These are phyloP conservation scores for Exophiala viscosa DNA, from an alignment of 2,329 filamentous ascomycete species.

Conservation along the genomic window DNA sequence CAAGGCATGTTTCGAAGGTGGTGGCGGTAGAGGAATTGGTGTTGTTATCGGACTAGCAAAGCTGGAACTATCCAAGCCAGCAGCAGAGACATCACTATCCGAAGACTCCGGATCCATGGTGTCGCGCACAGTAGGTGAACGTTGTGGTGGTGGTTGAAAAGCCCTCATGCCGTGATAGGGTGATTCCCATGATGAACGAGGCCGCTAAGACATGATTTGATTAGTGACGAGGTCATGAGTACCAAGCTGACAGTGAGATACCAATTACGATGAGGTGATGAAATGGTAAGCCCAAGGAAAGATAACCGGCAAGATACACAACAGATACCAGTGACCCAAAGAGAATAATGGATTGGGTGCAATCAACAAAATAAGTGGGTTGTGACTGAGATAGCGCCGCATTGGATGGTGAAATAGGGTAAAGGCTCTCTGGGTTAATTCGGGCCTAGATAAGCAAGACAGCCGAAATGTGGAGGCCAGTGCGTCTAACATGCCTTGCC, in stretches of 20 bases:
- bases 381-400: not conserved
- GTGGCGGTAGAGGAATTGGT: conserved; percentile 23
- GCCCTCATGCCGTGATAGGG: conserved; percentile 9
- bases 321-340: not conserved
- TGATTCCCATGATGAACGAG: conserved; percentile 22
- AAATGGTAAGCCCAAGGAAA: not conserved
- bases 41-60: conserved; percentile 18
- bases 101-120: conserved; percentile 27
- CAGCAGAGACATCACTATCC: conserved; percentile 26
- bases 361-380: too few relatives aligned
- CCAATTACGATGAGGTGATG: conserved; percentile 3
- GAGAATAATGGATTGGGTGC: not conserved
- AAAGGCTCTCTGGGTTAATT: too few relatives aligned
- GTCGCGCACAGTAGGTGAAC: conserved; percentile 9
- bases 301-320: not conserved
- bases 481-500: not conserved
- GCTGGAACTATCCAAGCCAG: conserved; percentile 17
- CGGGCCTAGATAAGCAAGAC: conserved; percentile 7
- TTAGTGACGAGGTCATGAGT: conserved; percentile 13
- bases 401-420: not conserved
- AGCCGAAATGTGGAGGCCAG: not conserved
- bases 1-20: conserved; percentile 24
- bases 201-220: conserved; percentile 16
- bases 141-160: conserved; percentile 11
- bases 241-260: not conserved